Base-by-base conservation (phyloP, 768 basidiomycete genomes). In the Pholiota microspora region DNA sequence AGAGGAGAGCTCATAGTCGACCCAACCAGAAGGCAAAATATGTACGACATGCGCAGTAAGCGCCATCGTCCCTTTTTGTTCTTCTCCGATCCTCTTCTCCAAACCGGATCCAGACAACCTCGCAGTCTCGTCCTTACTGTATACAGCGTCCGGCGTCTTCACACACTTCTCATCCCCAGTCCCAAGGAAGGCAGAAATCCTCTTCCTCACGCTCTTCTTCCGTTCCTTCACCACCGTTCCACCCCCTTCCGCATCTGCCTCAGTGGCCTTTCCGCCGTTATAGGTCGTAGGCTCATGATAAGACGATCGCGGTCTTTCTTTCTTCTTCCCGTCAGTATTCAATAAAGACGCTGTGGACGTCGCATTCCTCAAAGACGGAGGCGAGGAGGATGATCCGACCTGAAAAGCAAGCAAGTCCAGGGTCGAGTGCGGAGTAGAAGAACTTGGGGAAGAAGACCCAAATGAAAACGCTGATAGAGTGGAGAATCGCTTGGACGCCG, bases 11-110 rank as follows among this genome's bases (percentile, higher is more conserved):
- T 42, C 40, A 4, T 10, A 18, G 25, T 44, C 23, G 34, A 23
- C 35, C 47, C 58, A 59, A 3, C 53, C 55, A 1, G 59, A 42
- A 34, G 70, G 69, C 5, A 72, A 57, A 24, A 72, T 59, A 45
- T 63, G 62, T 27, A 63, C 58, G 31, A 63, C 31, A 46, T 61
- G 62, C 42, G 61, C 51, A 15, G 56, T 52, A 16, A 36, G 36
- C 31, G 23, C 3, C 40, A 16, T 4, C 36, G 4, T 18, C 36
- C 6, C n/a, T 18, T 4, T 4, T 18, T 38, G 10, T 18, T n/a
- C 34, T 12, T 35, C n/a, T 15, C 40, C 40, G 18, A 21, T 23
- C 21, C 7, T 36, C 40, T 42, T 21, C 12, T 42, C 40, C 40
- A 42, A 36, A 36, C 36, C 40, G 23, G 4, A 42, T 9, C 2